A percentile compares a stretch with the other conserved stretches of the same genome.
phyloP scores from a whole-genome alignment of 1,284 basidiomycete genomes.

The Schizopora paradoxa region DNA sequence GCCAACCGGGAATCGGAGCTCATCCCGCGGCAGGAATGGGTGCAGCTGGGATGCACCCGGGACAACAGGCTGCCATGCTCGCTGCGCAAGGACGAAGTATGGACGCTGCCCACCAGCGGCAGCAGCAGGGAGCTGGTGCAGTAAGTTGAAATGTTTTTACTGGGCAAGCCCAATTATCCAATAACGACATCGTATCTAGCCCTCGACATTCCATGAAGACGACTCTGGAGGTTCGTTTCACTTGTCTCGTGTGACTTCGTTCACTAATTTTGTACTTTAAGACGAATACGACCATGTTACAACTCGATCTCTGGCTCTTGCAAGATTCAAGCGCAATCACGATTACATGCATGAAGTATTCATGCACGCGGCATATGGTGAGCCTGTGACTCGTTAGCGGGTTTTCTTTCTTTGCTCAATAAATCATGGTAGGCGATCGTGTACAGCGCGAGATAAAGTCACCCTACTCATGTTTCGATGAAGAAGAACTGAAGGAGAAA shows the following conservation, averaged over 20 bases:
- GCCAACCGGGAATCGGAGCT: constrained; percentile 25
- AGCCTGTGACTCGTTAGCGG: constrained; percentile 17
- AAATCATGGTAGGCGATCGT: constrained; percentile 39
- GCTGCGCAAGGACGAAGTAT: constrained; percentile 65
- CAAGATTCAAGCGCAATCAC: constrained; percentile 72
- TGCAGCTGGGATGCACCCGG: constrained; percentile 26
- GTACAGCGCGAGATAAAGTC: constrained; percentile 33
- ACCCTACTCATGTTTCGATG: constrained; percentile 57
- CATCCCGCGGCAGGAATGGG: constrained; percentile 27
- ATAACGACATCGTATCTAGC: constrained; percentile 30
- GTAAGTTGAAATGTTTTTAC: not conserved
- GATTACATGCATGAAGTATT: constrained; percentile 80
- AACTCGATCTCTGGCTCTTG: constrained; percentile 60
- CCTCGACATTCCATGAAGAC: constrained; percentile 53
- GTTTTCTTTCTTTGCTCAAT: not conserved
- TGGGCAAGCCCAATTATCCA: constrained; percentile 11
- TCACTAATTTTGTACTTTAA: constrained; percentile 21
- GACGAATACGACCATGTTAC: constrained; percentile 71
- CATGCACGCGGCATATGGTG: constrained; percentile 62
- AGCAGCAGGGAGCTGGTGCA: constrained; percentile 27
- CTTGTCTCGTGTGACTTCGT: constrained; percentile 1
- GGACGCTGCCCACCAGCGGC: constrained; percentile 58
- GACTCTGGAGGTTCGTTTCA: constrained; percentile 55
- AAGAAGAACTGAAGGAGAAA: constrained; percentile 53
- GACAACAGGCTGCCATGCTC: constrained; percentile 48